Evolutionary conservation across 2,329 filamentous ascomycete species (phyloP), one percentile per base, ranked within the genome.

Genomic region (Alternaria angustiovoidea): DNA sequence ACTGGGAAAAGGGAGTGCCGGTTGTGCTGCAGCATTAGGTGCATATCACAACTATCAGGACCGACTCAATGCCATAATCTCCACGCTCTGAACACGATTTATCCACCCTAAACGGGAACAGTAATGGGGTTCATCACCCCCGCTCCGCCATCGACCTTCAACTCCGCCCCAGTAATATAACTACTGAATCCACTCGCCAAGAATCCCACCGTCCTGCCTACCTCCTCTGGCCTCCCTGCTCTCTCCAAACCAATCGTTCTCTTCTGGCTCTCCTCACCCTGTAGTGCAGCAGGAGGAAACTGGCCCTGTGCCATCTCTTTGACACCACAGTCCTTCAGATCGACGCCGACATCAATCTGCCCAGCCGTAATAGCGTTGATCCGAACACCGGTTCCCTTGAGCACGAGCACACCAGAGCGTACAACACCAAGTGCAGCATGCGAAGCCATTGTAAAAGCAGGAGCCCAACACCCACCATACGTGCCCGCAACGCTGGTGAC

Each of bases 1-100:
- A 89, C 64, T 97, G 94, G 94, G 93, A 97, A 83, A 87, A 84
- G 71, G 94, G 93, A 5, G 90, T 88, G 81, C 77, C 84, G 64
- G 83, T 88, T 58, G 79, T 85, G 46, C 68, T 88, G 67, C 78
- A 84, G 62, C 86, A 88, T 80, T 88, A 58, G 57, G 8, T 34
- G 26, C 24, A 26, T 38, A 44, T 1, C 9, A 4, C 14, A 2
- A n/a, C 20, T 8, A 7, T 24, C 20, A 24, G 12, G 20, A 24
- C 16, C 20, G 39, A 7, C 39, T 16, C 12, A 42, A 42, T 42
- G 39, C 20, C 11, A 24, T 20, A 24, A 8, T 16, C 5, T 24
- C 24, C 9, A 42, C 3, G 14, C 20, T 24, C 4, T 22, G 16
- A 43, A n/a, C 20, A 14, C 12, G 6, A 2, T 43, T 5, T 3